Evolutionary conservation across 2,329 filamentous ascomycete genomes (phyloP).

Genomic region (Trichoderma atrobrunneum): DNA sequence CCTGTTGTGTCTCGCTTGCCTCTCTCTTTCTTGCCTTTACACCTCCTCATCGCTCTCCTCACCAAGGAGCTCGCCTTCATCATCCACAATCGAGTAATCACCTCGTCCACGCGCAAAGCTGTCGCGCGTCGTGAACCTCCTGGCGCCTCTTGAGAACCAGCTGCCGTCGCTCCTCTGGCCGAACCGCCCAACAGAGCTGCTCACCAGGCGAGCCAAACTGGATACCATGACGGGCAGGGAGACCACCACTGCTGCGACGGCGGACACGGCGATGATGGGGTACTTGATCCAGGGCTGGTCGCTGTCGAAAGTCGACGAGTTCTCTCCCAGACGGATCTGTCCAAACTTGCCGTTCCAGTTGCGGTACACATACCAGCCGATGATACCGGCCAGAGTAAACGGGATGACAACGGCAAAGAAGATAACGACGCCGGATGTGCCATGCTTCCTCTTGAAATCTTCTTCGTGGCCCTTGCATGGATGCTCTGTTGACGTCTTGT

Average conservation of each 20-base stretch:
- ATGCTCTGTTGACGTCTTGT: slow-evolving; percentile 56
- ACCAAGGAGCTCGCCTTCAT: slow-evolving; percentile 90
- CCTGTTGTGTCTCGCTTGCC: not conserved
- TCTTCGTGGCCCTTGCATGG: slow-evolving; percentile 77
- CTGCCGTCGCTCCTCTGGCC: slow-evolving; percentile 49
- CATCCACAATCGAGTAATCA: slow-evolving; percentile 86
- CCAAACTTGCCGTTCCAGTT: slow-evolving; percentile 91
- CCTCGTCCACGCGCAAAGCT: slow-evolving; percentile 83
- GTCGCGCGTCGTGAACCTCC: slow-evolving; percentile 81
- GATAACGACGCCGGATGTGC: slow-evolving; percentile 68
- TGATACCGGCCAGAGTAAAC: slow-evolving; percentile 63
- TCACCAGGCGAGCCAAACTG: slow-evolving; percentile 67
- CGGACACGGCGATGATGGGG: slow-evolving; percentile 71
- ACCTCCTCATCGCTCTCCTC: slow-evolving; percentile 93
- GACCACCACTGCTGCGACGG: slow-evolving; percentile 56
- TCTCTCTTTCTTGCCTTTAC: slow-evolving; percentile 18
- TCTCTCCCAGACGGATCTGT: slow-evolving; percentile 83
- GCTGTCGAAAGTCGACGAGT: slow-evolving; percentile 53
- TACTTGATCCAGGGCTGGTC: slow-evolving; percentile 78
- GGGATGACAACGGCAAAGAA: slow-evolving; percentile 85
- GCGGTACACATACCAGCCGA: slow-evolving; percentile 81
- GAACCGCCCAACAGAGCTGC: slow-evolving; percentile 50
- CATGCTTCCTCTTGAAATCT: slow-evolving; percentile 70
- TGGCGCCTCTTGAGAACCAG: slow-evolving; percentile 54
- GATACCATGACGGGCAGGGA: slow-evolving; percentile 68